Evolutionary conservation across 192 early-diverging fungal species (phyloP).

Genomic region (Rhizophlyctis rosea): DNA sequence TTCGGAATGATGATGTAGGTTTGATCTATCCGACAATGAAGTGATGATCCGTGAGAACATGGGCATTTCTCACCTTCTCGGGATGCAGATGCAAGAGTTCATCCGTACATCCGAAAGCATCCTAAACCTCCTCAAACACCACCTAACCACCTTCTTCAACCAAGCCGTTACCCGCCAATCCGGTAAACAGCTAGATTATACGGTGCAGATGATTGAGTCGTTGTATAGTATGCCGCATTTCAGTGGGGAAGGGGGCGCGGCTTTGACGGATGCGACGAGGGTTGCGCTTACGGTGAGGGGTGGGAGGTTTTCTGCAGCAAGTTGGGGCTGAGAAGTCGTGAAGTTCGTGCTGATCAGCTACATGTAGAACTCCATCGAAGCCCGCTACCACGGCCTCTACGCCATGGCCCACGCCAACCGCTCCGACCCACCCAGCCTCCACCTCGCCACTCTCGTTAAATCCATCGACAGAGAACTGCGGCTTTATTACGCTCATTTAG

Average conservation of each 20-base stretch:
- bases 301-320: too few species aligned
- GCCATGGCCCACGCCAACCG: conserved; percentile 22
- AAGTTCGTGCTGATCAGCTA: too few species aligned
- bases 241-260: too few species aligned
- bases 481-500: conserved; percentile 19
- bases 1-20: too few species aligned
- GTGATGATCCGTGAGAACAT: too few species aligned
- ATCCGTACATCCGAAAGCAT: too few species aligned
- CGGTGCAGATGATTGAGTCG: not conserved
- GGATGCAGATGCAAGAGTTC: too few species aligned
- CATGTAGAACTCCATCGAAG: conserved; percentile 17
- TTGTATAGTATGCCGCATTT: conserved; percentile 3
- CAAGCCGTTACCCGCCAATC: conserved; percentile 11
- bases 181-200: conserved; percentile 6
- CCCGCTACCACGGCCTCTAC: conserved; percentile 30
- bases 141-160: conserved; percentile 34
- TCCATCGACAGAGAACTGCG: conserved; percentile 25
- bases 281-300: too few species aligned
- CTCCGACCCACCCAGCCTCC: conserved; percentile 13
- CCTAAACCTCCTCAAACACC: conserved; percentile 11
- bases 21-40: too few species aligned
- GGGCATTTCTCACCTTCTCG: too few species aligned
- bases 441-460: conserved; percentile 5
- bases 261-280: too few species aligned
- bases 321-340: too few species aligned